Evolutionary conservation across 1,139 yeast species (phyloP), one percentile per base, ranked within the genome.

Genomic region (Lodderomyces parapsilosis): DNA sequence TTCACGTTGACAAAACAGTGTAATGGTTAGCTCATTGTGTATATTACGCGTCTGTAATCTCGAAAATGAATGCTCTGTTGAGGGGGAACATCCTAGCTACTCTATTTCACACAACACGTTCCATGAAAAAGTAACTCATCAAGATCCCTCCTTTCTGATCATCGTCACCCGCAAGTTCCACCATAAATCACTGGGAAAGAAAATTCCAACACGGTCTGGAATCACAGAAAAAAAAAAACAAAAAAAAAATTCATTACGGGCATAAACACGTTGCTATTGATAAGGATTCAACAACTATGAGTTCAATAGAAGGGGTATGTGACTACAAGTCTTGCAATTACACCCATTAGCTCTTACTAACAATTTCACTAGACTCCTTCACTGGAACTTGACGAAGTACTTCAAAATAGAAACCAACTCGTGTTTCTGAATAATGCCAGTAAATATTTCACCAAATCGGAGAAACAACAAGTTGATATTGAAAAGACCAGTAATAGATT

Each of bases 401-500:
- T 51, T 23, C 49, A 44, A 25, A 46, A 43, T 17, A 24, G 43
- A 15, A 43, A 42, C 32, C 33, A 40, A 18, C 39, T 49, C 2
- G 32, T 50, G 22, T 57, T 62, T 24, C 49, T 54, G 31, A 48
- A 53, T 15, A 52, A 46, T 23, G 48, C 43, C 33, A 32, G 40
- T 6, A 58, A 62, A 40, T 81, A 80, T 57, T 74, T 80, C 51
- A 74, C 76, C 11, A 65, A 66, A 25, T 67, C 76, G 10, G 75
- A 68, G n/a, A 76, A 76, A 50, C 71, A 69, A 38, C 60, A 58
- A 38, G 71, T 80, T 50, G 73, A 80, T 51, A 71, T 78, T 9
- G 72, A 71, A 32, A 78, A 76, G 39, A 80, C 86, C 0, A 75
- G 79, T 8, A 77, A 78, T 52, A 65, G 91, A 53, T 85, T 84